Evolutionary conservation across 108 stramenopile species (phyloP).

Genomic region (Fragilaria radians): DNA sequence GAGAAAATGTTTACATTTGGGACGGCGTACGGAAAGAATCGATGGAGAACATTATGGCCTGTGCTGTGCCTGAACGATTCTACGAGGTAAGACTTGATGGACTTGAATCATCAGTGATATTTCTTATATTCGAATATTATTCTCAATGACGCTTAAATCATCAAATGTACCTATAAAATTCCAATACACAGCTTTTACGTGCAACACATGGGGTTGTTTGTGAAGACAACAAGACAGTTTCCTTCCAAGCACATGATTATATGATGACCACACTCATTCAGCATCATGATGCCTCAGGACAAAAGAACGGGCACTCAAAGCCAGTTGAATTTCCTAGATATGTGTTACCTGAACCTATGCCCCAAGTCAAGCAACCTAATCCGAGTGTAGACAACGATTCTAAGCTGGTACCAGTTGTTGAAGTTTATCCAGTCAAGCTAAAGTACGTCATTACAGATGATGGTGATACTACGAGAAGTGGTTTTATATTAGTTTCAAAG

Average conservation of each 20-base stretch:
- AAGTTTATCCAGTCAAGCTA: constrained; percentile 65
- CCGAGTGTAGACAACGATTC: background rate
- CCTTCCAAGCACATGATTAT: constrained; percentile 33
- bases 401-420: constrained; percentile 35
- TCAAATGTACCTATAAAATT: constrained; percentile 4
- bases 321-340: constrained; percentile 69
- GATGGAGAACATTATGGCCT: background rate
- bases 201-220: constrained; percentile 53
- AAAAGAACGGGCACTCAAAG: constrained; percentile 6
- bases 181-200: constrained; percentile 42
- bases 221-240: constrained; percentile 47
- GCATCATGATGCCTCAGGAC: constrained; percentile 28
- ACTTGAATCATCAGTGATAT: too few relatives aligned
- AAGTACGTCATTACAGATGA: constrained; percentile 37
- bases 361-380: background rate
- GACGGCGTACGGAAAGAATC: constrained; percentile 13
- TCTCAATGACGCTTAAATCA: too few relatives aligned
- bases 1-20: constrained; percentile 42
- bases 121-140: too few relatives aligned
- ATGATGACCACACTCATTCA: constrained; percentile 12
- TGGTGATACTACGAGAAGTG: constrained; percentile 5
- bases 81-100: constrained; percentile 37
- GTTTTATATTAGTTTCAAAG: constrained; percentile 58
- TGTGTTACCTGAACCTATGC: constrained; percentile 28
- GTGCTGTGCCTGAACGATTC: constrained; percentile 48